These are phyloP conservation scores for Ottelia alismoides DNA, from an alignment of 106 monocot genomes.

Conservation along the genomic window DNA sequence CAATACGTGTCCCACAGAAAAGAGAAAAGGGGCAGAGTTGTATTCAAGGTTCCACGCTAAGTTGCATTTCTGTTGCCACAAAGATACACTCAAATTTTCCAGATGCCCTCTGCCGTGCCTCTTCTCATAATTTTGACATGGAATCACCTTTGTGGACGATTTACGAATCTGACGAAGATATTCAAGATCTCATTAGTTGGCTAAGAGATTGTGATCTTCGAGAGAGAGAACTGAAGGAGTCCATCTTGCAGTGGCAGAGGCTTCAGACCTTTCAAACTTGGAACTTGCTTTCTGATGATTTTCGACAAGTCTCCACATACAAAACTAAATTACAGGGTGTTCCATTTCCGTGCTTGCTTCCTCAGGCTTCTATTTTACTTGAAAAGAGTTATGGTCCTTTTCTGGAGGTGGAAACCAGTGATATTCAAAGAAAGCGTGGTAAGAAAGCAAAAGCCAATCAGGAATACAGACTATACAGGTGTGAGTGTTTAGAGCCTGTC, in stretches of 20 bases:
- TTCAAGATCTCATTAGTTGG: constrained; percentile 58
- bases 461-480: constrained; percentile 71
- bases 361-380: constrained; percentile 53
- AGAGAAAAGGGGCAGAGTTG: too few species aligned
- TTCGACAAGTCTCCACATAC: constrained; percentile 8
- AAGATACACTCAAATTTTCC: too few species aligned
- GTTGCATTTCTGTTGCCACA: too few species aligned
- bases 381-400: constrained; percentile 63
- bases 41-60: too few species aligned
- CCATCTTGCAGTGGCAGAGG: constrained; percentile 63
- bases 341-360: constrained; percentile 13
- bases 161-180: constrained; percentile 68
- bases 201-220: constrained; percentile 51
- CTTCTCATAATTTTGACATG: constrained; percentile 11
- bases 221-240: constrained; percentile 79
- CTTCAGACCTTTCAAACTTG: constrained; percentile 22
- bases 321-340: neutral
- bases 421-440: constrained; percentile 40
- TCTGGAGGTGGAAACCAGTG: constrained; percentile 41
- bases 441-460: constrained; percentile 43
- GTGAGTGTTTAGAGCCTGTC: constrained; percentile 86
- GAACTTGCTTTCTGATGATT: constrained; percentile 13
- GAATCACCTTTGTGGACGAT: constrained; percentile 27
- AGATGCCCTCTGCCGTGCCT: constrained; percentile 2
- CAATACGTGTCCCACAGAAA: constrained; percentile 8